These are phyloP conservation scores for Trichocladium antarcticum DNA, from an alignment of 495 filamentous ascomycete genomes.

Conservation along the genomic window DNA sequence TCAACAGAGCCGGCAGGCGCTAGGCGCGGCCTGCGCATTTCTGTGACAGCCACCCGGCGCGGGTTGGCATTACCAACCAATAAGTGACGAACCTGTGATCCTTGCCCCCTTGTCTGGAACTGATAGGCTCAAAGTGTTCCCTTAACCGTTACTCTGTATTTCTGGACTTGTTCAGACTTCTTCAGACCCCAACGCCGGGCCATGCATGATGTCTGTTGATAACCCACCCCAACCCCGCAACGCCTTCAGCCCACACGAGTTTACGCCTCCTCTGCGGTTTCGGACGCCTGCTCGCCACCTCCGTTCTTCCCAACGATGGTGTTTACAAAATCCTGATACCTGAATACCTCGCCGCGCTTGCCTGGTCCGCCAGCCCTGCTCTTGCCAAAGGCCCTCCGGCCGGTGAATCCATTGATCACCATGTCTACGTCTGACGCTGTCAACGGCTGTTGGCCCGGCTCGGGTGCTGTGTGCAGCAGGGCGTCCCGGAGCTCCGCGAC, in stretches of 20 bases:
- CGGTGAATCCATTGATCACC: conserved; percentile 73
- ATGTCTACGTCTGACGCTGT: conserved; percentile 70
- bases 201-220: conserved; percentile 1
- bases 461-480: conserved; percentile 66
- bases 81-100: too few species aligned
- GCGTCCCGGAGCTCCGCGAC: conserved; percentile 71
- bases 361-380: conserved; percentile 35
- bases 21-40: not conserved
- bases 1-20: conserved; percentile 4
- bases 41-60: conserved; percentile 2
- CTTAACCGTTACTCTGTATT: not conserved
- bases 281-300: conserved; percentile 25
- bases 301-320: conserved; percentile 42
- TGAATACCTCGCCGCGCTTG: conserved; percentile 60
- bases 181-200: not conserved
- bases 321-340: conserved; percentile 66
- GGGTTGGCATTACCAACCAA: too few species aligned
- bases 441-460: conserved; percentile 54
- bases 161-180: too few species aligned
- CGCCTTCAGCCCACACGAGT: not conserved
- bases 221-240: not conserved
- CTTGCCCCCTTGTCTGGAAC: not conserved
- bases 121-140: conserved; percentile 1
- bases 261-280: conserved; percentile 21
- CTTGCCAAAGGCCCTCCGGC: conserved; percentile 62